Evolutionary conservation across 441 rosid genomes (phyloP), one percentile per base, ranked within the genome.

Genomic region (Jatropha multifida): DNA sequence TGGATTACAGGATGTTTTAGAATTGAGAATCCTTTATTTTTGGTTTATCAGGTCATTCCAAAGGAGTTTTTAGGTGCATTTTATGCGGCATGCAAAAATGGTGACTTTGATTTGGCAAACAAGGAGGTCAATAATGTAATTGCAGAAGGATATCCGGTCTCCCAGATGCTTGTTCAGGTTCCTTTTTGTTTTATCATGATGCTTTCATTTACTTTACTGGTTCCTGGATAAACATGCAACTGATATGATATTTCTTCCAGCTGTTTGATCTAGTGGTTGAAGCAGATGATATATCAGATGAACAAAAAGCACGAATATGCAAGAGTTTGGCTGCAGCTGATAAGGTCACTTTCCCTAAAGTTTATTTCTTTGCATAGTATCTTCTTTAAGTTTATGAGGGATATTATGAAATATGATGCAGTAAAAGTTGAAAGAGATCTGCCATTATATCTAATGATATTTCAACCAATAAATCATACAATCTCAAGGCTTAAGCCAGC

Each of bases 71-170:
- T 89, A 26, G 78, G 73, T 64, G 82, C 88, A 71, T 81, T 92
- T 81, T 85, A 88, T 80, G 73, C 77, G 44, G 87, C 94, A 55
- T 96, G 99, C 88, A 92, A 82, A 85, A 90, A 89, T 65, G 92
- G 97, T n/a, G 88, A 96, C 80, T 94, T 96, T 71, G 99, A 96
- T 86, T 71, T 85, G 84, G 97, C 96, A 26, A 88, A 92, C 85
- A 91, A 89, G 83, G 96, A 91, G 86, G 99, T 91, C 68, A 88
- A 86, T 80, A 80, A 87, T 74, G 78, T 91, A 66, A 91, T 91
- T 66, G 93, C 93, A 54, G 98, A 92, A 81, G 99, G 98, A 49
- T 92, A 89, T 87, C 97, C 98, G 13, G 97, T 89, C 71, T 88
- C 97, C 76, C 96, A 94, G 86, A 82, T 94, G 88, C 90, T 94